Evolutionary conservation across 176 grass and related monocot genomes (phyloP), one percentile per base, ranked within the genome.

Genomic region (Rhynchospora tenuis): DNA sequence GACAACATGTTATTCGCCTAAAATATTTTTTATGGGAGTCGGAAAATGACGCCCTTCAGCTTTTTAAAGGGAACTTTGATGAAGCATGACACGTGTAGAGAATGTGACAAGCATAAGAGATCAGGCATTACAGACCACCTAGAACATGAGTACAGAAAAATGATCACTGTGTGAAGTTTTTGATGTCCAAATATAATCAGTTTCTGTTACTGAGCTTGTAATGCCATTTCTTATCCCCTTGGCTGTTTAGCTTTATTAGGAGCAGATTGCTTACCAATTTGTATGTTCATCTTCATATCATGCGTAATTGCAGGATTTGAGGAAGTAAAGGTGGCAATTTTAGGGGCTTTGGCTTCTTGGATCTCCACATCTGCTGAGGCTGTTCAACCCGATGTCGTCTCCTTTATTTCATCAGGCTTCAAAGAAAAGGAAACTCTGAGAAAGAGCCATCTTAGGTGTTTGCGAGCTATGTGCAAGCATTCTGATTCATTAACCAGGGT

Each of bases 391-490:
- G 85, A 94, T 90, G 92, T 93, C 62, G 74, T 93, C 81, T 91
- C 89, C 84, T 98, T 94, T 80, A 86, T 94, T 84, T 55, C 89
- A 57, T 62, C 65, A 47, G 95, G 95, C 24, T 85, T 98, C 82
- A 98, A 93, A 84, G 95, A 98, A 91, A 98, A 93, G 84, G 95
- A 98, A 16, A 87, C 38, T 87, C 88, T 98, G 85, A 94, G 95
- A 82, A 98, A 94, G 84, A 91, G 92, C 13, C 90, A 94, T 89
- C 92, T 98, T 66, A 98, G 82, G 83, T 90, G 88, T 71, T 74
- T 98, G 81, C 88, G 65, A 86, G 78, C 84, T 83, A 79, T 95
- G 81, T 95, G 90, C 87, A 98, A 94, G 84, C 92, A 89, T 57
- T 75, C 91, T 51, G 92, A 95, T 86, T 88, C 92, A 87, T 88